Conservation (phyloP, 2,329 filamentous ascomycete species). For the Alternaria infectoria region DNA sequence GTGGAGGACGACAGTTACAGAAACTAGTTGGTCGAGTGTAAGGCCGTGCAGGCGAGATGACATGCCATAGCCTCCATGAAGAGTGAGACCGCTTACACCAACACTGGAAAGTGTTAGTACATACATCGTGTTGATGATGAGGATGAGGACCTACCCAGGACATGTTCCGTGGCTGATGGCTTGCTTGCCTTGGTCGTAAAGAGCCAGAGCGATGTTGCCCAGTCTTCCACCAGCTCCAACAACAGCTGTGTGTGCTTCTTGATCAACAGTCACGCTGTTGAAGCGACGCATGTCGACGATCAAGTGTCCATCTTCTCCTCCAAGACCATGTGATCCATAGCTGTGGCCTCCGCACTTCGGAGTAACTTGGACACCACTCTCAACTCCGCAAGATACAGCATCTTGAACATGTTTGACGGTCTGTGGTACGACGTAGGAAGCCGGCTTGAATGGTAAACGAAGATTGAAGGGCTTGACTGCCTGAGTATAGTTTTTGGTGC, state of each 20-base stretch:
- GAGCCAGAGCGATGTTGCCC: slow-evolving; percentile 36
- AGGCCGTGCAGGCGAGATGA: slow-evolving; percentile 33
- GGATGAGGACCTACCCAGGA: slow-evolving; percentile 50
- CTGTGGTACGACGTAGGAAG: slow-evolving; percentile 62
- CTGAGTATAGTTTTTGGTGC: slow-evolving; percentile 34
- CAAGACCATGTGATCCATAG: slow-evolving; percentile 59
- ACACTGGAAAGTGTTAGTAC: slow-evolving; percentile 20
- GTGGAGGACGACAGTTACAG: slow-evolving; percentile 41
- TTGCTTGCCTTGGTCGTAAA: slow-evolving; percentile 40
- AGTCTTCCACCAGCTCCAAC: slow-evolving; percentile 57
- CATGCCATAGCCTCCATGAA: slow-evolving; percentile 38
- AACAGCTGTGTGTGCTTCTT: slow-evolving; percentile 48
- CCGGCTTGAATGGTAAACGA: slow-evolving; percentile 50
- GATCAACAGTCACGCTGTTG: slow-evolving; percentile 51
- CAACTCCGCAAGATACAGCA: slow-evolving; percentile 62
- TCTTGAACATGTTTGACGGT: slow-evolving; percentile 59
- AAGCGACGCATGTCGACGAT: slow-evolving; percentile 56
- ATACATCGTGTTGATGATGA: not conserved
- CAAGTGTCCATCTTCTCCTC: slow-evolving; percentile 55
- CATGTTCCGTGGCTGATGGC: slow-evolving; percentile 59
- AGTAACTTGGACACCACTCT: slow-evolving; percentile 59
- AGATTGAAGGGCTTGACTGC: slow-evolving; percentile 39
- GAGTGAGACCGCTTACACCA: slow-evolving; percentile 34
- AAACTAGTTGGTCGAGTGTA: slow-evolving; percentile 34
- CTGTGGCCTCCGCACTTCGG: slow-evolving; percentile 68